A percentile compares a stretch with the other conserved stretches of the same genome.
Evolutionary conservation across 106 monocot genomes (phyloP).

Genomic region (Allium fistulosum): DNA sequence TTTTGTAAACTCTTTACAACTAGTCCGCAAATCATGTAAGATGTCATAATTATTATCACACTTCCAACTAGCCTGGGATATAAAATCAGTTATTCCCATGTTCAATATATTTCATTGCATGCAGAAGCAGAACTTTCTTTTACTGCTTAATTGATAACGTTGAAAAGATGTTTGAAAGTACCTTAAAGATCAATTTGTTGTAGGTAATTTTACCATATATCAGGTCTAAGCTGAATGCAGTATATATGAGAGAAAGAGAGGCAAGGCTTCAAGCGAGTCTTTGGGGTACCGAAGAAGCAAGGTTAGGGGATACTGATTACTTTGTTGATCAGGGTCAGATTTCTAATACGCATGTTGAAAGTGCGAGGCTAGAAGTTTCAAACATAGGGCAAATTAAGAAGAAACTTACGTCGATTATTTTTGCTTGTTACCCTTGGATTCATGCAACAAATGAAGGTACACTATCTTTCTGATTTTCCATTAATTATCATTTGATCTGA

Average conservation of each 20-base stretch:
- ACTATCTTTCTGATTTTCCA: neutral
- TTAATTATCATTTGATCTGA: neutral
- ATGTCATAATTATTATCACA: too few relatives aligned
- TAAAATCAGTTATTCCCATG: too few relatives aligned
- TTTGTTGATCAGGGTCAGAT: slow-evolving; percentile 36
- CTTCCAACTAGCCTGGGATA: too few relatives aligned
- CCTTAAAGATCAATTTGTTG: slow-evolving; percentile 7
- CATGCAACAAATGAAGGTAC: slow-evolving; percentile 96
- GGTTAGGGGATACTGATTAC: slow-evolving; percentile 31
- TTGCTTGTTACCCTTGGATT: slow-evolving; percentile 89
- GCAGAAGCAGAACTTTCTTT: too few relatives aligned
- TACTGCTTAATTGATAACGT: too few relatives aligned
- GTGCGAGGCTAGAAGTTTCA: slow-evolving; percentile 26
- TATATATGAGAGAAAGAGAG: slow-evolving; percentile 87
- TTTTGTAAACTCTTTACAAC: too few relatives aligned
- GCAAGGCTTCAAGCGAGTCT: slow-evolving; percentile 92
- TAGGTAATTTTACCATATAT: slow-evolving; percentile 91
- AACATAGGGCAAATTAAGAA: slow-evolving; percentile 37
- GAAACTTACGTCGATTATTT: slow-evolving; percentile 44
- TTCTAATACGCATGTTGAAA: slow-evolving; percentile 23
- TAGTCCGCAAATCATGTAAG: too few relatives aligned
- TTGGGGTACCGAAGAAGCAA: slow-evolving; percentile 51
- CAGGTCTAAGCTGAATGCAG: slow-evolving; percentile 75
- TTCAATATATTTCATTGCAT: too few relatives aligned
- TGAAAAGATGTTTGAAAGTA: neutral